Evolutionary conservation across 306 rosid species (phyloP), one percentile per base, ranked within the genome.

Genomic region (Gleditsia sinensis): DNA sequence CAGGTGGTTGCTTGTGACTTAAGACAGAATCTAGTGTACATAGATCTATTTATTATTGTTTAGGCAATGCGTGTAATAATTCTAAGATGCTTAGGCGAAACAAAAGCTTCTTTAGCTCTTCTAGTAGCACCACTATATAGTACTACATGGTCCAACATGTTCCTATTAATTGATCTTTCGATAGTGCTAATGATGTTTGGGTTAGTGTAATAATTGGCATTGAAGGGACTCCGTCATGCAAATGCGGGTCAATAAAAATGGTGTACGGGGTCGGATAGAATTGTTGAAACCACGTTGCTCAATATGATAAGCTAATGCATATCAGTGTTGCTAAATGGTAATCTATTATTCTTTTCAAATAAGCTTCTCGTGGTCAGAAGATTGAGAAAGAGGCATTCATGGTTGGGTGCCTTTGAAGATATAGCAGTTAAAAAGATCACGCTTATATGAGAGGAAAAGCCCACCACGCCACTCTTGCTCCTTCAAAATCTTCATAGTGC

Each of bases 1-100:
- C 63, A 81, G 77, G 43, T 59, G 43, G 77, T 84, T 88, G 89
- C 87, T 86, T 88, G 89, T 65, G 71, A 45, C 53, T 69, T 80
- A 71, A 71, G 84, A 78, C 25, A 75, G 9, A 60, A 60, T 60
- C 3, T 23, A 43, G 55, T n/a, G 63, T 50, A 25, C 17, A 42
- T 43, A 9, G 58, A 27, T n/a, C 24, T 19, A 13, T 67, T 69
- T 40, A 7, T 19, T 25, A 9, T 39, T 58, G 12, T 1, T 50
- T 19, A 63, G 30, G 72, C 17, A 46, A 25, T 17, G 25, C 20
- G 53, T 72, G 50, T 40, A 73, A 78, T 85, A 81, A 82, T 83
- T 13, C 14, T 51, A 71, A 3, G 70, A 80, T 82, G 85, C 87
- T 82, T 86, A 78, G 67, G 45, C 16, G 43, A 71, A 79, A 77